These are phyloP conservation scores for Pogostemon cablin DNA, from an alignment of 257 asterid genomes.

Conservation along the genomic window DNA sequence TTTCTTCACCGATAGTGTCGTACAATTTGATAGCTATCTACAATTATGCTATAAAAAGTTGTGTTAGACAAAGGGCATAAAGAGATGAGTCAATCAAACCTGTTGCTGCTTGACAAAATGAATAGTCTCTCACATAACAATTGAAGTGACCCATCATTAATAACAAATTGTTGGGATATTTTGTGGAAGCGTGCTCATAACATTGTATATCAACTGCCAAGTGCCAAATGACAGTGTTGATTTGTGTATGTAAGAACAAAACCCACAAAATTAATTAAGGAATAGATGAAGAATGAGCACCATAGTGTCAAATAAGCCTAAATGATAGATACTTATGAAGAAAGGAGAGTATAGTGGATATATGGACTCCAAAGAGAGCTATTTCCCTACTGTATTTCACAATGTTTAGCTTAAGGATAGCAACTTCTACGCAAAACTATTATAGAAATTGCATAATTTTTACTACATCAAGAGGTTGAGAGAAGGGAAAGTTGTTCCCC, in stretches of 20 bases:
- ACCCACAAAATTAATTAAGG: conserved; percentile 5
- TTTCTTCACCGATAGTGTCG: conserved; percentile 83
- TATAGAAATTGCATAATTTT: too few species aligned
- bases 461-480: too few species aligned
- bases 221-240: not conserved
- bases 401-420: too few species aligned
- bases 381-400: too few species aligned
- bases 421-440: too few species aligned
- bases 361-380: too few species aligned
- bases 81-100: conserved; percentile 50
- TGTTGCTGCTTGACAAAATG: conserved; percentile 96
- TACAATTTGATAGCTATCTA: conserved; percentile 96
- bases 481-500: too few species aligned
- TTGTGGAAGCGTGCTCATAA: conserved; percentile 82
- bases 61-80: conserved; percentile 5
- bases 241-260: conserved; percentile 1
- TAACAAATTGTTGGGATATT: conserved; percentile 77
- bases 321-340: too few species aligned
- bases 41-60: conserved; percentile 16
- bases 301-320: too few species aligned
- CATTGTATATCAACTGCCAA: conserved; percentile 87
- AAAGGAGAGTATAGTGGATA: too few species aligned
- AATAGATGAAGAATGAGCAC: conserved; percentile 34
- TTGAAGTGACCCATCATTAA: conserved; percentile 90
- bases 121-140: conserved; percentile 91